phyloP scores from a whole-genome alignment of 2,329 filamentous ascomycete species.

The Colletotrichum sp. region DNA sequence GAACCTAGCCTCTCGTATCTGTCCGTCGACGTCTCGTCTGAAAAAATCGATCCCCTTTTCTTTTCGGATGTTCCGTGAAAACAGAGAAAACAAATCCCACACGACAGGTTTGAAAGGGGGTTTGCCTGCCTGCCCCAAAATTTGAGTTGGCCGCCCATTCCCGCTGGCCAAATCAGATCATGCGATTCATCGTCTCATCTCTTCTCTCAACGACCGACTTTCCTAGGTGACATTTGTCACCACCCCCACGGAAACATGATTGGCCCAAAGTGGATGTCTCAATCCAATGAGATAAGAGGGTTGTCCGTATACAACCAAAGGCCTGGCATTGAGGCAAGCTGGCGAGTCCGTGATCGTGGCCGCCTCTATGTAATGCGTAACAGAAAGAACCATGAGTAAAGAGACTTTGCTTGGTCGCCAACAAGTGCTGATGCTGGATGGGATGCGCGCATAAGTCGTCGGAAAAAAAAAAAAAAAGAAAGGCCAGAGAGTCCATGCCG shows the following conservation, averaged over 20 bases:
- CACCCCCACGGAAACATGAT: not conserved
- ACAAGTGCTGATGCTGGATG: conserved; percentile 13
- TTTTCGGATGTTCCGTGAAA: conserved; percentile 7
- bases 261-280: conserved; percentile 1
- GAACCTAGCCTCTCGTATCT: not conserved
- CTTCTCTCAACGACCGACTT: not conserved
- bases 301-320: conserved; percentile 5
- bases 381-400: not conserved
- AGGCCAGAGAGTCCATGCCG: conserved; percentile 7
- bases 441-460: conserved; percentile 1
- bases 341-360: not conserved
- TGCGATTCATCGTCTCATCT: conserved; percentile 19
- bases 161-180: conserved; percentile 17
- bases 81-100: not conserved
- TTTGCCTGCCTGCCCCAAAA: conserved; percentile 17
- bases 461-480: conserved; percentile 12
- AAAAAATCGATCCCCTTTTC: conserved; percentile 4
- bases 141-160: conserved; percentile 13
- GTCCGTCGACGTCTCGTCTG: conserved; percentile 12
- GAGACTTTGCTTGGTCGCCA: conserved; percentile 11
- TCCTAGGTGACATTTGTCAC: not conserved
- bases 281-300: conserved; percentile 10
- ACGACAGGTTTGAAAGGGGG: conserved; percentile 16
- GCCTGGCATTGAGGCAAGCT: not conserved
- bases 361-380: conserved; percentile 17